phyloP scores from a whole-genome alignment of 2,329 filamentous ascomycete species.

The Pseudohalonectria lignicola region DNA sequence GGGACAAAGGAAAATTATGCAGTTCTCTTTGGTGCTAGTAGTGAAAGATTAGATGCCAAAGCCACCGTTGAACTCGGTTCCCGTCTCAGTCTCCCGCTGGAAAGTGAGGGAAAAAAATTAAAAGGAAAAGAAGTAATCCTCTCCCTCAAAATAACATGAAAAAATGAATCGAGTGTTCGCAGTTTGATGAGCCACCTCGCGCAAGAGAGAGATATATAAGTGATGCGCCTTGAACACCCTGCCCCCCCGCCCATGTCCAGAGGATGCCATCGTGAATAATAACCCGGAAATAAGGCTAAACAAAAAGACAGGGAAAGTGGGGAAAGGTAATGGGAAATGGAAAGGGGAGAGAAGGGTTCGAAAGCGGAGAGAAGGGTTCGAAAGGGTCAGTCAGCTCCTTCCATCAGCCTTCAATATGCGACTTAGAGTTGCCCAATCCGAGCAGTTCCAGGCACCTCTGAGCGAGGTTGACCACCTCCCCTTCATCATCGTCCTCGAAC shows the following conservation, averaged over 20 bases:
- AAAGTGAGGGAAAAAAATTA: too few species aligned
- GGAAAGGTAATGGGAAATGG: too few species aligned
- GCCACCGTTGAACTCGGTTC: too few species aligned
- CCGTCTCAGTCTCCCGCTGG: too few species aligned
- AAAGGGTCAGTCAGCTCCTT: background rate
- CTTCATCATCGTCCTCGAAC: constrained; percentile 80
- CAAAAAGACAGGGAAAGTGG: constrained; percentile 6
- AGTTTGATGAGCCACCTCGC: too few species aligned
- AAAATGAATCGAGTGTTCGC: too few species aligned
- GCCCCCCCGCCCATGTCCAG: constrained; percentile 25
- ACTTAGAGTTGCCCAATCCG: constrained; percentile 64
- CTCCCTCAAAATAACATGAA: too few species aligned
- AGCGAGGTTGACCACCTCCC: constrained; percentile 84
- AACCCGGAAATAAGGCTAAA: constrained; percentile 15
- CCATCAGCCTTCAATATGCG: constrained; percentile 66
- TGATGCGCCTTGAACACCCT: constrained; percentile 32
- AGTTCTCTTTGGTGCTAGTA: too few species aligned
- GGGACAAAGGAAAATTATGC: too few species aligned
- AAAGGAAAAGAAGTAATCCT: too few species aligned
- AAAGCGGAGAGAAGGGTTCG: background rate
- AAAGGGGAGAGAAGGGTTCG: background rate
- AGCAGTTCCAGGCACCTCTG: constrained; percentile 82
- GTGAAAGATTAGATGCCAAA: too few species aligned
- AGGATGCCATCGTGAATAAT: constrained; percentile 17
- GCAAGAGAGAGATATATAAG: constrained; percentile 7